Conservation (phyloP, 2,329 filamentous ascomycete genomes). For the Arthrinium phaeospermum region DNA sequence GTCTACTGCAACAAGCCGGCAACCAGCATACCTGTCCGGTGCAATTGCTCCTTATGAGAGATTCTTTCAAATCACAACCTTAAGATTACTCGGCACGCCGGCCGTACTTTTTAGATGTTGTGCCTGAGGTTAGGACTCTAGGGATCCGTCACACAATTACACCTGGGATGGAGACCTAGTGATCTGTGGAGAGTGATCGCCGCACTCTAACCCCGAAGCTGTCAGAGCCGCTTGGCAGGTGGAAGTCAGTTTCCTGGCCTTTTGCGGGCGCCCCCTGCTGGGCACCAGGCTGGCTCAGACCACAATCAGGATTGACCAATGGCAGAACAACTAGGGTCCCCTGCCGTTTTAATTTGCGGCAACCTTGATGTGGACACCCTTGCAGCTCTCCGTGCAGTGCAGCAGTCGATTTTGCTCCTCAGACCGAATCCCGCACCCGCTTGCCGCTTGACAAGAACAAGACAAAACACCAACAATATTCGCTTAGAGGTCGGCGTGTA, state of each 20-base stretch:
- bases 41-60: not conserved
- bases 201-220: slow-evolving; percentile 6
- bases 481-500: not conserved
- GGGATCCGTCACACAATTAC: not conserved
- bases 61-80: not conserved
- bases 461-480: not conserved
- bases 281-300: slow-evolving; percentile 19
- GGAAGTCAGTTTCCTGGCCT: not conserved
- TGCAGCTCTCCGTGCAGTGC: slow-evolving; percentile 17
- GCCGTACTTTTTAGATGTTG: not conserved
- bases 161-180: slow-evolving; percentile 9
- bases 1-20: not conserved
- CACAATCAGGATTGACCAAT: slow-evolving; percentile 21
- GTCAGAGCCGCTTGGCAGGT: slow-evolving; percentile 2
- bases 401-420: not conserved
- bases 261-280: slow-evolving; percentile 6
- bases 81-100: not conserved
- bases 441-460: too few relatives aligned
- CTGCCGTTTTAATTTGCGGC: not conserved
- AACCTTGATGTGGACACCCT: slow-evolving; percentile 21
- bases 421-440: not conserved
- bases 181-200: slow-evolving; percentile 19
- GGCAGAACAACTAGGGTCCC: slow-evolving; percentile 6
- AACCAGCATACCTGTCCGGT: not conserved
- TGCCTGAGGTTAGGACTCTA: not conserved